These are phyloP conservation scores for Fusarium algeriense DNA, from an alignment of 2,329 filamentous ascomycete species.

Conservation along the genomic window DNA sequence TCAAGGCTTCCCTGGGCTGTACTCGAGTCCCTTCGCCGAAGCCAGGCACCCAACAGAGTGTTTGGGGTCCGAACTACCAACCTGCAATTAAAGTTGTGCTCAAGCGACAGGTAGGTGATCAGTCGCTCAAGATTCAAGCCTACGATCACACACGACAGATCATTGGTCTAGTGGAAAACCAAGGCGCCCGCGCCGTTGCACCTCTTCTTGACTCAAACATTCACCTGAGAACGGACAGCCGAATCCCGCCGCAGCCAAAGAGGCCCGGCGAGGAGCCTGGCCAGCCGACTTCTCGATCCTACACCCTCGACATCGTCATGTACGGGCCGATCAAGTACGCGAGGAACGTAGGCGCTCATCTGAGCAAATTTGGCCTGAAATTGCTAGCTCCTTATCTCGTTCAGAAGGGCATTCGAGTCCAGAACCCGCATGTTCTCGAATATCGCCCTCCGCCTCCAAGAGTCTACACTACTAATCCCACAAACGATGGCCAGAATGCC, in stretches of 20 bases:
- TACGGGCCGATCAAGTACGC: constrained; percentile 80
- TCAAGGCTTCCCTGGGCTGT: constrained; percentile 77
- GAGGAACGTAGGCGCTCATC: constrained; percentile 73
- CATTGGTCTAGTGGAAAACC: constrained; percentile 81
- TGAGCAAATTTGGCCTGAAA: constrained; percentile 73
- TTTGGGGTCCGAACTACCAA: constrained; percentile 72
- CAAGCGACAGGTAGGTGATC: constrained; percentile 67
- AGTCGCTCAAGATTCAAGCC: constrained; percentile 74
- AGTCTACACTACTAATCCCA: constrained; percentile 45
- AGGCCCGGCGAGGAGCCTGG: constrained; percentile 74
- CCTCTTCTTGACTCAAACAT: constrained; percentile 77
- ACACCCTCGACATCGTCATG: constrained; percentile 78
- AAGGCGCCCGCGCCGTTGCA: constrained; percentile 74
- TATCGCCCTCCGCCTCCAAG: constrained; percentile 57
- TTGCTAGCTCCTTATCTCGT: constrained; percentile 75
- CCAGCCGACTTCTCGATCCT: constrained; percentile 68
- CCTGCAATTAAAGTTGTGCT: constrained; percentile 81
- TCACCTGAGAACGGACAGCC: constrained; percentile 77
- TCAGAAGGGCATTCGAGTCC: constrained; percentile 75
- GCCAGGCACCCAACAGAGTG: constrained; percentile 68
- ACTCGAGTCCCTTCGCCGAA: constrained; percentile 76
- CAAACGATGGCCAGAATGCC: constrained; percentile 45
- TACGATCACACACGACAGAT: constrained; percentile 77
- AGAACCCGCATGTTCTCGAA: constrained; percentile 78
- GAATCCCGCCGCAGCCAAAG: constrained; percentile 76